These are phyloP conservation scores for Penicillium coprophilum DNA, from an alignment of 495 filamentous ascomycete species.

Conservation along the genomic window DNA sequence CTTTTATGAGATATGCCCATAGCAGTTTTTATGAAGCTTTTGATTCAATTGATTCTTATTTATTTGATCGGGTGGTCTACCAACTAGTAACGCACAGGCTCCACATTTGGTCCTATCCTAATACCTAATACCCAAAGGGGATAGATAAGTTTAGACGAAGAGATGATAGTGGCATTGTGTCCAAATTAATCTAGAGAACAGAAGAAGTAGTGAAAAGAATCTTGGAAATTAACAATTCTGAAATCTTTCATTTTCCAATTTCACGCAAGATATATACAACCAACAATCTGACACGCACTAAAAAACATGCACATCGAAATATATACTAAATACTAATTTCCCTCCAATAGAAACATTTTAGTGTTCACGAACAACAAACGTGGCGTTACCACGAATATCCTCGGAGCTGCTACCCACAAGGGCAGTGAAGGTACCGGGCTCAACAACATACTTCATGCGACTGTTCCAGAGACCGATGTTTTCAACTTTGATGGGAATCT, in stretches of 20 bases:
- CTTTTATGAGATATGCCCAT: neutral
- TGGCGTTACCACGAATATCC: slow-evolving; percentile 56
- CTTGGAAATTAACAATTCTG: neutral
- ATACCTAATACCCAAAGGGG: neutral
- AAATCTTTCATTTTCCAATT: neutral
- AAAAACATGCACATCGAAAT: neutral
- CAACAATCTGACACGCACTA: neutral
- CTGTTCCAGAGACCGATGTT: slow-evolving; percentile 60
- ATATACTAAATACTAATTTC: neutral
- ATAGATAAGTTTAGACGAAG: neutral
- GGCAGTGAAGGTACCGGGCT: slow-evolving; percentile 62
- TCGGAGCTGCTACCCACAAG: slow-evolving; percentile 55
- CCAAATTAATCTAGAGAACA: neutral
- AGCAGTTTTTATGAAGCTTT: neutral
- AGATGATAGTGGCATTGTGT: neutral
- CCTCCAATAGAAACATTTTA: neutral
- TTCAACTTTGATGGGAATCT: slow-evolving; percentile 50
- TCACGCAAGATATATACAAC: neutral
- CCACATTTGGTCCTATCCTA: neutral
- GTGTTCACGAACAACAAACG: slow-evolving; percentile 47
- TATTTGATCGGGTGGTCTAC: neutral
- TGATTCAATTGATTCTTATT: neutral
- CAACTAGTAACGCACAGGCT: neutral
- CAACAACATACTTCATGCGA: slow-evolving; percentile 66
- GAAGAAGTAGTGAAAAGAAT: neutral